Conservation (phyloP, 1,284 basidiomycete species). For the Porodaedalea pini region DNA sequence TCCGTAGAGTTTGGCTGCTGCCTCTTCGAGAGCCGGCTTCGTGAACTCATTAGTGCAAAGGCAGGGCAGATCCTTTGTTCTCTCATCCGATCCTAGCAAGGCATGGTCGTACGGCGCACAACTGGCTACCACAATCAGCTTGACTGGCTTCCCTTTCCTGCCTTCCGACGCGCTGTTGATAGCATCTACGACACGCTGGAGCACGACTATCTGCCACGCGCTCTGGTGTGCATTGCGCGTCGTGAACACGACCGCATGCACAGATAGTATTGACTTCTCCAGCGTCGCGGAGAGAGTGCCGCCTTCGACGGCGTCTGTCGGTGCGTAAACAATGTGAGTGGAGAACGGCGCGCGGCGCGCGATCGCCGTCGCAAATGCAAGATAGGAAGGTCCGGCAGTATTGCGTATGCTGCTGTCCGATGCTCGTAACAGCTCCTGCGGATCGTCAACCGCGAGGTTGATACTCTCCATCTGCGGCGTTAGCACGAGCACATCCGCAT, state of each 20-base stretch:
- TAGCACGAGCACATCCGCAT: constrained; percentile 12
- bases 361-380: constrained; percentile 44
- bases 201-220: constrained; percentile 49
- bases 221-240: constrained; percentile 54
- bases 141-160: constrained; percentile 20
- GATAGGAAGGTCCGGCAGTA: constrained; percentile 53
- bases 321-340: constrained; percentile 47
- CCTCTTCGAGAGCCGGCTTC: constrained; percentile 43
- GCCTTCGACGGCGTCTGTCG: constrained; percentile 1
- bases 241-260: constrained; percentile 46
- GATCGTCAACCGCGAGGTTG: constrained; percentile 61
- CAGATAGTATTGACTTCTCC: constrained; percentile 24
- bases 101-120: constrained; percentile 69
- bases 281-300: constrained; percentile 23
- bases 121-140: constrained; percentile 49
- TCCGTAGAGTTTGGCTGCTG: constrained; percentile 43
- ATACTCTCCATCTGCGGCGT: constrained; percentile 55
- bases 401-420: constrained; percentile 46
- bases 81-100: constrained; percentile 1
- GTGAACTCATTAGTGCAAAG: constrained; percentile 60
- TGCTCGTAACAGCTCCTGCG: constrained; percentile 36
- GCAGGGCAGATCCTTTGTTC: constrained; percentile 25
- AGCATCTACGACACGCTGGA: constrained; percentile 29
- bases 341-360: constrained; percentile 30
- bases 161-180: background rate